Conservation (phyloP, 1,284 basidiomycete genomes). For the Cutaneotrichosporon spelunceum region DNA sequence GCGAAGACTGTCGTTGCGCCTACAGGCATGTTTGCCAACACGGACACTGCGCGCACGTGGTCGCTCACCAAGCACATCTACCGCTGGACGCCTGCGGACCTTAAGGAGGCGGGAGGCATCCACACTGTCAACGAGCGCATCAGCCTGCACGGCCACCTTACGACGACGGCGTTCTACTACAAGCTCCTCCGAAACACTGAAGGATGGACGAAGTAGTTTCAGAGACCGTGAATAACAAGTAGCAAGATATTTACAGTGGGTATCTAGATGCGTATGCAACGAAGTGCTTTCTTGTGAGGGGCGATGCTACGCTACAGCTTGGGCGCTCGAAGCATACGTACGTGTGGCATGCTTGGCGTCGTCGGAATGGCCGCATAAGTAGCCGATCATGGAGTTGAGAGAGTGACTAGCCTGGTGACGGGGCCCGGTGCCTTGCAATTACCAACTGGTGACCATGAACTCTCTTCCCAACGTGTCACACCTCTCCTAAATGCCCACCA, state of each 20-base stretch:
- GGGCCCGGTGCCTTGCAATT: no score
- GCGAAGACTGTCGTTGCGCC: constrained; percentile 53
- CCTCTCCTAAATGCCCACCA: not conserved
- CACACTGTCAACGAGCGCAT: constrained; percentile 57
- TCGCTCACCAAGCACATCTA: constrained; percentile 54
- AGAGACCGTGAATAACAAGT: not conserved
- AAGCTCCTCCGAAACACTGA: constrained; percentile 54
- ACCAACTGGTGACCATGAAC: no score
- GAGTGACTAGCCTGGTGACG: no score
- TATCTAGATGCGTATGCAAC: not conserved
- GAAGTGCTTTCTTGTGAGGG: no score
- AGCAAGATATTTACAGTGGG: not conserved
- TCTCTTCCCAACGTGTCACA: not conserved
- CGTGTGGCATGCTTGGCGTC: no score
- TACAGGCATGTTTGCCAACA: constrained; percentile 54
- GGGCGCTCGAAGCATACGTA: no score
- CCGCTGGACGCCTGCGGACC: constrained; percentile 51
- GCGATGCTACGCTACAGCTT: no score
- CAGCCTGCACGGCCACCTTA: constrained; percentile 50
- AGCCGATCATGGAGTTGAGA: no score
- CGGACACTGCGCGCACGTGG: constrained; percentile 54
- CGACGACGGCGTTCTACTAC: constrained; percentile 54
- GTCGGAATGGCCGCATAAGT: no score
- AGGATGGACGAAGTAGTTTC: constrained; percentile 32
- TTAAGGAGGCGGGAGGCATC: constrained; percentile 45